Evolutionary conservation across 2,329 filamentous ascomycete species (phyloP).

Genomic region (Chrysosphaeria jannelii): DNA sequence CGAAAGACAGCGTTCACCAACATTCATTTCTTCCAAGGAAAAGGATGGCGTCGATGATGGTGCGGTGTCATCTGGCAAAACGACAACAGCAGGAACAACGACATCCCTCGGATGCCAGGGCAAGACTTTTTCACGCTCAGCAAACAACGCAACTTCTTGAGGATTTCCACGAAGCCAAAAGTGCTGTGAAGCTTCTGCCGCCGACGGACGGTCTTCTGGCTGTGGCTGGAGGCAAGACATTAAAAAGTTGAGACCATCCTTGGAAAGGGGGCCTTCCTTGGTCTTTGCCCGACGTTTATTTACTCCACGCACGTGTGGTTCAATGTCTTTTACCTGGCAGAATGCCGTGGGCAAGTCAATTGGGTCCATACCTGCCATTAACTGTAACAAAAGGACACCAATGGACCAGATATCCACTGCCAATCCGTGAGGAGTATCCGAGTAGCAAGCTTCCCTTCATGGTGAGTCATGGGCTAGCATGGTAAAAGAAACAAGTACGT

Average conservation of each 20-base stretch:
- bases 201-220: conserved; percentile 2
- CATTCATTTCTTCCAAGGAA: no score
- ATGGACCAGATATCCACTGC: conserved; percentile 22
- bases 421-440: conserved; percentile 8
- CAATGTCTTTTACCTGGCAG: conserved; percentile 2
- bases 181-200: conserved; percentile 2
- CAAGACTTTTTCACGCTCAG: conserved; percentile 1
- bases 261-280: conserved; percentile 2
- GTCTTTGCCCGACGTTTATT: conserved; percentile 1
- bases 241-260: conserved; percentile 3
- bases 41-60: background rate
- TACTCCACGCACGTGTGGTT: conserved; percentile 3
- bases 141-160: conserved; percentile 1
- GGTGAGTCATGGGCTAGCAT: background rate
- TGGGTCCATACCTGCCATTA: conserved; percentile 6
- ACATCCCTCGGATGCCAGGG: conserved; percentile 4
- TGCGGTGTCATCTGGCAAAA: conserved; percentile 1
- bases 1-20: no score
- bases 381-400: conserved; percentile 14
- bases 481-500: conserved; percentile 6
- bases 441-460: conserved; percentile 12
- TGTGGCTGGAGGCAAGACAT: conserved; percentile 3
- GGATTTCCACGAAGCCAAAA: conserved; percentile 3
- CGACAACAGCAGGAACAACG: conserved; percentile 3
- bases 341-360: conserved; percentile 4